Evolutionary conservation across 495 filamentous ascomycete genomes (phyloP).

Genomic region (Schizothecium vesticola): DNA sequence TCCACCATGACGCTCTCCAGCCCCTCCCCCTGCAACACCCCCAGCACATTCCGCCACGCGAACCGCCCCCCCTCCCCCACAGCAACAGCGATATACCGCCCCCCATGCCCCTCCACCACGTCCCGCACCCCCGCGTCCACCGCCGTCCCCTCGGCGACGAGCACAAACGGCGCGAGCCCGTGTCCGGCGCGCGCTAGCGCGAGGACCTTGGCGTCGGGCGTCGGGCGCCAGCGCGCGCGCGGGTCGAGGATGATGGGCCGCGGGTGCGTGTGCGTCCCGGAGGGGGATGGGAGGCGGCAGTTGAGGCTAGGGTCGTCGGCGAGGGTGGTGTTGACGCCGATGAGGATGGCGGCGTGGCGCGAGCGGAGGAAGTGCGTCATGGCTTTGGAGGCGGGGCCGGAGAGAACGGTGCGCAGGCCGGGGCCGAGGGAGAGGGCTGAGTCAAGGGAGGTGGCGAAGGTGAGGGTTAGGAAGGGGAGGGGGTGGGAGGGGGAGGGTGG

Average conservation of each 20-base stretch:
- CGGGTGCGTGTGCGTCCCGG: conserved; percentile 21
- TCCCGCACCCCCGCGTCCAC: conserved; percentile 8
- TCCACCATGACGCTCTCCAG: conserved; percentile 83
- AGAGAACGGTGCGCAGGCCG: conserved; percentile 69
- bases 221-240: conserved; percentile 58
- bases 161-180: conserved; percentile 67
- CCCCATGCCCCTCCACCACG: conserved; percentile 2
- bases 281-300: conserved; percentile 39
- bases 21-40: conserved; percentile 50
- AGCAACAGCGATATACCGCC: background rate
- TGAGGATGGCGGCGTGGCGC: conserved; percentile 72
- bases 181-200: conserved; percentile 57
- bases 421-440: conserved; percentile 66
- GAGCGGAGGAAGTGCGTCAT: conserved; percentile 89
- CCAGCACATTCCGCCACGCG: conserved; percentile 59
- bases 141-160: conserved; percentile 40
- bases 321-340: conserved; percentile 78
- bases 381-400: conserved; percentile 70
- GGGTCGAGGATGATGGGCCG: conserved; percentile 76
- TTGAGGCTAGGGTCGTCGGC: conserved; percentile 81
- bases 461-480: conserved; percentile 56
- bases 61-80: conserved; percentile 22
- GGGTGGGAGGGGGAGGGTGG: background rate
- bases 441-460: conserved; percentile 83
- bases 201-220: conserved; percentile 55